Conservation (phyloP, 371 early-diverging fungal genomes). For the Catenaria anguillulae region DNA sequence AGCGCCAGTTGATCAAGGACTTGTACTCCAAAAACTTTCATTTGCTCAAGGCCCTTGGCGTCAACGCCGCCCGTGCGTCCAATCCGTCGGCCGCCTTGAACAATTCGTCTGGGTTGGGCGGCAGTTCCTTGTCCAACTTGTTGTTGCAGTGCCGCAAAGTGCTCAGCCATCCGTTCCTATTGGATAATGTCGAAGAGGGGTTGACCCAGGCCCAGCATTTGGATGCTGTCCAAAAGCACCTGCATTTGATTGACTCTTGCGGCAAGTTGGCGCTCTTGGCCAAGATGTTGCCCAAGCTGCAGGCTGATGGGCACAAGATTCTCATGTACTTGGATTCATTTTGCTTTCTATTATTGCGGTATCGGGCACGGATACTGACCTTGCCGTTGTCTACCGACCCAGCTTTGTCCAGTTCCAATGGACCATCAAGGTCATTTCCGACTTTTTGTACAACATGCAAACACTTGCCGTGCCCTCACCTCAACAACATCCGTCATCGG, state of each 20-base stretch:
- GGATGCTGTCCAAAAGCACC: constrained; percentile 23
- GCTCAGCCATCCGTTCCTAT: constrained; percentile 54
- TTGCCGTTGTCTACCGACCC: no score
- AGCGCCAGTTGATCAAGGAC: constrained; percentile 62
- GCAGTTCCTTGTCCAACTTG: constrained; percentile 21
- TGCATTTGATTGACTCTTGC: constrained; percentile 41
- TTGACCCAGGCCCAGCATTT: constrained; percentile 15
- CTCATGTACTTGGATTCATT: no score
- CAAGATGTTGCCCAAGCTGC: constrained; percentile 43
- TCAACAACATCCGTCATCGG: neutral
- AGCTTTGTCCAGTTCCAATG: constrained; percentile 25
- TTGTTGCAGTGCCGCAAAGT: constrained; percentile 56
- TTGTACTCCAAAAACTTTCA: constrained; percentile 41
- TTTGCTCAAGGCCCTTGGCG: constrained; percentile 21
- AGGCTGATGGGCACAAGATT: constrained; percentile 41
- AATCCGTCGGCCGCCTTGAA: constrained; percentile 12
- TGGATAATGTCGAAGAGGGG: constrained; percentile 18
- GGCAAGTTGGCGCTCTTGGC: constrained; percentile 56
- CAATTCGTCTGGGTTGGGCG: constrained; percentile 15
- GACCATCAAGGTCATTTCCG: constrained; percentile 33
- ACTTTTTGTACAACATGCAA: constrained; percentile 35
- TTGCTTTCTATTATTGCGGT: no score
- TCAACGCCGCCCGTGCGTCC: constrained; percentile 10
- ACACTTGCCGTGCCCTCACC: neutral
- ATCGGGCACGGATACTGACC: no score